Base-by-base conservation (phyloP, 1,284 basidiomycete species). In the Ceratobasidium sp. region DNA sequence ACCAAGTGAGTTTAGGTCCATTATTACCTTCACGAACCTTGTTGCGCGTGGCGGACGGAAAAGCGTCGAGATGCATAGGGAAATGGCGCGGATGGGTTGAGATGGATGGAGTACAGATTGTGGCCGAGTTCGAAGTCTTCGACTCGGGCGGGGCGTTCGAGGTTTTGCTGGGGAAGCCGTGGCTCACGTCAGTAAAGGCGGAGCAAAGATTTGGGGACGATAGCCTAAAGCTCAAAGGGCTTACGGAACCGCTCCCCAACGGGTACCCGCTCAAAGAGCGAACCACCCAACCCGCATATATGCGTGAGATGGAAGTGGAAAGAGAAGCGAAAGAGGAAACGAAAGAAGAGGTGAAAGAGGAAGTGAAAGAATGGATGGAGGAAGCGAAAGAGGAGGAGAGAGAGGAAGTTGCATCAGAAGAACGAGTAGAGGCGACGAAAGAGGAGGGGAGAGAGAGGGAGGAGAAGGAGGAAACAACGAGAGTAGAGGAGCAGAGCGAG, bases 81-180 rank as follows among this genome's bases (percentile, higher is more conserved):
- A 61, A 52, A 9, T 86, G 84, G 84, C 54, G 10, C 10, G 84
- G 85, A 20, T 46, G 1, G 0, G 66, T 85, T 0, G 48, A 73
- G 5, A 57, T 83, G 26, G 80, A 77, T 0, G 81, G 79, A 0
- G 54, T 81, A 0, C 44, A 50, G 33, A 65, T 79, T 0, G 20
- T 66, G 20, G 82, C 81, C 1, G 17, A 26, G 1, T 83, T 86
- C 42, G 84, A 85, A 61, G 81, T 86, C 0, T 85, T 86, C 59
- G 80, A 83, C 44, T 84, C 84, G 46, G 81, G 81, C 0, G 83
- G 83, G 0, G 79, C 82, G 0, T 86, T 84, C 83, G 77, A 82
- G 2, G 73, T 85, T n/a, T 79, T 85, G 0, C 80, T 85, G 2
- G 83, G 84, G 3, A 85, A 85, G 76, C 82, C 82, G 4, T 74